Evolutionary conservation across 257 asterid genomes (phyloP), one percentile per base, ranked within the genome.

Genomic region (Primulina huaijiensis): DNA sequence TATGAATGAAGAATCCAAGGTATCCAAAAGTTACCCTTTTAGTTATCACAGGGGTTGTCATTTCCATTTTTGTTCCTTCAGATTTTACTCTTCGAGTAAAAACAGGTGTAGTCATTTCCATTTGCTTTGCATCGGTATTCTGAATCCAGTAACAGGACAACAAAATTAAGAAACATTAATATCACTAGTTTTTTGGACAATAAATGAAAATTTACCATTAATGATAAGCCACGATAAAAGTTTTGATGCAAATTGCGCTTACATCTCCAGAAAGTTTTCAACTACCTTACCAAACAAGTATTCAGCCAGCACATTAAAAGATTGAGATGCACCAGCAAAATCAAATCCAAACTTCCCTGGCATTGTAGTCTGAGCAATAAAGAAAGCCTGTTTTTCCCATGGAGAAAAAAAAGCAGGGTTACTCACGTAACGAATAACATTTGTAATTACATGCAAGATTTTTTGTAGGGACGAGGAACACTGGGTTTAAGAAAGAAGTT

Each of bases 271-370:
- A 79, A 31, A 3, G 57, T n/a, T 67, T 68, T 68, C 35, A 71
- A 80, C 78, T 92, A 92, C 98, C 98, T 92, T 89, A 90, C 98
- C 98, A 38, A 90, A 92, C 91, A 92, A 84, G 85, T 90, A 92
- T 77, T 76, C 97, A 11, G 96, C 92, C 79, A 92, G 72, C 37
- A 77, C 84, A 60, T 92, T 90, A 84, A 92, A 88, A 70, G 98
- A 90, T 72, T 69, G 87, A 59, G 96, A 88, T 53, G 98, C 82
- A 25, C 96, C 97, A 75, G 78, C 74, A 68, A 90, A 80, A 75
- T 86, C 96, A 71, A 90, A 90, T 30, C 96, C 98, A 71, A 75
- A 40, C 77, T 86, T 86, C 75, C 96, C 90, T 52, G 97, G 97
- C 97, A 92, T 90, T 55, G 87, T 86, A 50, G 95, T 88, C 87